phyloP scores from a whole-genome alignment of 495 filamentous ascomycete species.

The Lasiosphaeria hispida region DNA sequence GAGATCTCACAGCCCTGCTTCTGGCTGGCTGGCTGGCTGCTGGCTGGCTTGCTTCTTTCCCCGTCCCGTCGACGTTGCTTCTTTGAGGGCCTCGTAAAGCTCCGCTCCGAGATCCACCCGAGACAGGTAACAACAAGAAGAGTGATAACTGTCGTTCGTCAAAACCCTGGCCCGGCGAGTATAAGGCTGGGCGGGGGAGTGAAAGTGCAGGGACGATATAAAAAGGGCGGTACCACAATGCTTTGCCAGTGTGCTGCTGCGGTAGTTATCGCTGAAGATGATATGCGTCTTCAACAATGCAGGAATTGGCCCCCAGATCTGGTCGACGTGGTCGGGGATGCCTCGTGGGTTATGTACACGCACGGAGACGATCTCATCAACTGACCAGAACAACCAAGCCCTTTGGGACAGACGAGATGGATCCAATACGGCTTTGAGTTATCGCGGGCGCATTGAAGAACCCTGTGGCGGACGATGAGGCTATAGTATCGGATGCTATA shows the following conservation, averaged over 20 bases:
- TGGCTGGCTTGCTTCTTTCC: conserved; percentile 5
- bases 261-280: not conserved
- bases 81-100: conserved; percentile 5
- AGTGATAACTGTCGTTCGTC: not conserved
- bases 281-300: conserved; percentile 2
- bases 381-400: not conserved
- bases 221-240: too few species aligned
- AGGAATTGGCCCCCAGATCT: conserved; percentile 10
- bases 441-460: conserved; percentile 21
- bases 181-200: not conserved
- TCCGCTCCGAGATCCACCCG: conserved; percentile 19
- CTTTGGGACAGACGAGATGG: conserved; percentile 13
- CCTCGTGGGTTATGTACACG: conserved; percentile 30
- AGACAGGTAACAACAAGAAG: conserved; percentile 7
- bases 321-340: conserved; percentile 10
- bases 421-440: conserved; percentile 12
- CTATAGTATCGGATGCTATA: conserved; percentile 24
- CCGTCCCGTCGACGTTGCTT: conserved; percentile 10
- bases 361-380: not conserved
- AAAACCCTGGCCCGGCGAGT: not conserved
- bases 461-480: conserved; percentile 20
- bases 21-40: not conserved
- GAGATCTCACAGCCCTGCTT: conserved; percentile 10
- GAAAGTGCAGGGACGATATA: too few species aligned
- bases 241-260: too few species aligned